Percentiles rank a stretch among this genome's conserved stretches.
Evolutionary conservation across 352 stramenopile species (phyloP).

Genomic region (Phytopythium chamaehyphon): DNA sequence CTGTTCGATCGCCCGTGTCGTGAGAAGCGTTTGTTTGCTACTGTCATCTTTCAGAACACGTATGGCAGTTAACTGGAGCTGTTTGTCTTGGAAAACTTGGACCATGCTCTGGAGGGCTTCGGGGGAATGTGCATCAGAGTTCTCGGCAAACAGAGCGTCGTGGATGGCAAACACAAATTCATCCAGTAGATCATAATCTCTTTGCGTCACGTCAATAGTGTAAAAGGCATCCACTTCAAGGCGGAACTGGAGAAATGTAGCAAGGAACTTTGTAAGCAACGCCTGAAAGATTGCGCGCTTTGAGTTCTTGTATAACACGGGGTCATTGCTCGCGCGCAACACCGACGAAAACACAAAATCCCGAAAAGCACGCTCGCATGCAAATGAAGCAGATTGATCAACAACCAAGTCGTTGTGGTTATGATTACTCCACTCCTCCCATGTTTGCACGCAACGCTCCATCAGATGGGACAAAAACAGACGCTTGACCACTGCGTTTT

Average conservation of each 20-base stretch:
- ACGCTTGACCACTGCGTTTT: constrained; percentile 72
- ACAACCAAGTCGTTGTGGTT: neutral
- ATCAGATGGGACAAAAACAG: constrained; percentile 75
- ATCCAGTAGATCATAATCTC: constrained; percentile 12
- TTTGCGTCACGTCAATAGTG: neutral
- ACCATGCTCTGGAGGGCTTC: constrained; percentile 72
- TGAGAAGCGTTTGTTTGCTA: constrained; percentile 15
- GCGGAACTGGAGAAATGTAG: constrained; percentile 31
- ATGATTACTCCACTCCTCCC: neutral
- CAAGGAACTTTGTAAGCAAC: constrained; percentile 30
- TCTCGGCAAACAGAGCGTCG: constrained; percentile 50
- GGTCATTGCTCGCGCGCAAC: constrained; percentile 58
- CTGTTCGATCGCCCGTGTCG: constrained; percentile 31
- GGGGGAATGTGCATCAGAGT: constrained; percentile 48
- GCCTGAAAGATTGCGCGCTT: constrained; percentile 31
- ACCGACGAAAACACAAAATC: constrained; percentile 51
- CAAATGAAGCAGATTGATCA: constrained; percentile 29
- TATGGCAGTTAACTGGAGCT: constrained; percentile 12
- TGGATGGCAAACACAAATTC: constrained; percentile 29
- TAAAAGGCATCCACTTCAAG: constrained; percentile 8
- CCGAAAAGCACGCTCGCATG: constrained; percentile 35
- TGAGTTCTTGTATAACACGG: constrained; percentile 72
- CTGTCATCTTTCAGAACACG: neutral
- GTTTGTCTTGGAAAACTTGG: constrained; percentile 40
- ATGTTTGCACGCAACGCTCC: constrained; percentile 20